Evolutionary conservation across 2,329 filamentous ascomycete species (phyloP).

Genomic region (Hypoxylon sp.): DNA sequence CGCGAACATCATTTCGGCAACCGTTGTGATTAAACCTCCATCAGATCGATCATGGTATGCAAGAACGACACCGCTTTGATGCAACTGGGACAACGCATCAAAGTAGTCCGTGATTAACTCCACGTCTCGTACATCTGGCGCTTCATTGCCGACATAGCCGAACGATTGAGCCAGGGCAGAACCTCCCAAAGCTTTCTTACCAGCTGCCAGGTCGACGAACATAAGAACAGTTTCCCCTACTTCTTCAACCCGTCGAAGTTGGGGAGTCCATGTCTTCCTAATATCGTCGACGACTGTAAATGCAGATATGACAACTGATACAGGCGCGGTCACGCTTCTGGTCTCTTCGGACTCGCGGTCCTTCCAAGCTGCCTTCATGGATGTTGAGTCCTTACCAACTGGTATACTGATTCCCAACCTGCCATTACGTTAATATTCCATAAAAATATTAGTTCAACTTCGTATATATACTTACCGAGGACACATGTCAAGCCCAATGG

Average conservation of each 20-base stretch:
- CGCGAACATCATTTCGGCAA: conserved; percentile 98
- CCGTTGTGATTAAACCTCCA: conserved; percentile 88
- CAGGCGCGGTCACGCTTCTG: conserved; percentile 90
- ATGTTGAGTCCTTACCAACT: conserved; percentile 97
- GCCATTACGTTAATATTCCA: conserved; percentile 11
- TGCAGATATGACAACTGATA: conserved; percentile 90
- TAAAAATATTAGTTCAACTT: not conserved
- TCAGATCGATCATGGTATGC: conserved; percentile 97
- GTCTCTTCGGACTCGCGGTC: conserved; percentile 73
- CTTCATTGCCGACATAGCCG: conserved; percentile 83
- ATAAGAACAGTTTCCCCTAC: conserved; percentile 90
- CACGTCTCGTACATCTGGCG: conserved; percentile 87
- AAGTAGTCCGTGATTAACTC: conserved; percentile 90
- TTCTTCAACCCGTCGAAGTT: conserved; percentile 83
- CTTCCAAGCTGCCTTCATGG: conserved; percentile 98
- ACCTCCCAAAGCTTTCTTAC: conserved; percentile 85
- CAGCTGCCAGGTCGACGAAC: conserved; percentile 88
- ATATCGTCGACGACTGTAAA: conserved; percentile 87
- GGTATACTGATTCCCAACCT: conserved; percentile 87
- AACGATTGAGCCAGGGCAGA: conserved; percentile 92
- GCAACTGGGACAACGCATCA: conserved; percentile 79
- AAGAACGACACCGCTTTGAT: conserved; percentile 72
- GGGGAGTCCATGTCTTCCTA: conserved; percentile 90
- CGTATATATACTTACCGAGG: conserved; percentile 62
- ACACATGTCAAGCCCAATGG: conserved; percentile 92